Percentiles rank a stretch among this genome's conserved stretches.
Evolutionary conservation across 2,329 filamentous ascomycete species (phyloP).

Genomic region (Cladorrhinum sp.): DNA sequence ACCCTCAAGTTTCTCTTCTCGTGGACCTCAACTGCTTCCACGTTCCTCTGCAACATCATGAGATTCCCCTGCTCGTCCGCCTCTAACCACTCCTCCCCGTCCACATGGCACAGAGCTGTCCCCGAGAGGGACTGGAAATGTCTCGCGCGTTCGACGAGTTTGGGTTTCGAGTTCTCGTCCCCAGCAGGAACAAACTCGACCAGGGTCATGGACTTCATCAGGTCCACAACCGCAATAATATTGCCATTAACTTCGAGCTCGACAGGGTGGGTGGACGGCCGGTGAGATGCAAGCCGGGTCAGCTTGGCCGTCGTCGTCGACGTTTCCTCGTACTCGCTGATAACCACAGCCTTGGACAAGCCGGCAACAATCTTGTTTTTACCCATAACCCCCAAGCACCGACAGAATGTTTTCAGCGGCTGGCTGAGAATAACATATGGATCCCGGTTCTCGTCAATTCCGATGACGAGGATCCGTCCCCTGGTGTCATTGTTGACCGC

Average conservation of each 20-base stretch:
- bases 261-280: constrained; percentile 79
- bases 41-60: constrained; percentile 72
- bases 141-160: constrained; percentile 69
- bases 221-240: constrained; percentile 78
- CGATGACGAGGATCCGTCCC: constrained; percentile 81
- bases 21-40: constrained; percentile 68
- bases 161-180: constrained; percentile 40
- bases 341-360: constrained; percentile 78
- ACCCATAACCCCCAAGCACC: constrained; percentile 70
- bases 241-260: constrained; percentile 72
- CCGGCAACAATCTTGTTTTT: constrained; percentile 74
- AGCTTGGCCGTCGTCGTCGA: constrained; percentile 57
- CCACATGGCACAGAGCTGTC: constrained; percentile 72
- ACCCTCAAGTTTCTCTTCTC: constrained; percentile 69
- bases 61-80: constrained; percentile 87
- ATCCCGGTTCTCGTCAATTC: constrained; percentile 71
- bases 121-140: constrained; percentile 81
- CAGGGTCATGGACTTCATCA: constrained; percentile 89
- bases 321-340: constrained; percentile 55
- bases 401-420: constrained; percentile 73
- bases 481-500: constrained; percentile 43
- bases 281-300: constrained; percentile 69
- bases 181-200: constrained; percentile 64
- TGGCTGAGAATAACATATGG: constrained; percentile 70
- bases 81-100: constrained; percentile 72